phyloP scores from a whole-genome alignment of 208 protist genomes.

The Crithidia bombi region DNA sequence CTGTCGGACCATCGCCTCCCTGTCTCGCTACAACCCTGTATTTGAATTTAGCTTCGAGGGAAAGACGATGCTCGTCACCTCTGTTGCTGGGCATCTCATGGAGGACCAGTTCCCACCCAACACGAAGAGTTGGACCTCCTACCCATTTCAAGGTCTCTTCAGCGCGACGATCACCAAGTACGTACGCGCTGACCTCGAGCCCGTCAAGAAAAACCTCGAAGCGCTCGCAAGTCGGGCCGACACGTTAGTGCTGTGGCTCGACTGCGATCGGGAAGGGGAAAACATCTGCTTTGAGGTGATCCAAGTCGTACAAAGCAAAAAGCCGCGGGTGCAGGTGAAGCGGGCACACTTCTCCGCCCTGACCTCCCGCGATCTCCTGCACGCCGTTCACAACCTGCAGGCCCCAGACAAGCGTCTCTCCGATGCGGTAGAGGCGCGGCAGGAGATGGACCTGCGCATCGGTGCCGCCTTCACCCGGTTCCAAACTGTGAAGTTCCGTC shows the following conservation, averaged over 20 bases:
- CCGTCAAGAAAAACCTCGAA: constrained; percentile 84
- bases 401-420: constrained; percentile 88
- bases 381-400: constrained; percentile 83
- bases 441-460: constrained; percentile 96
- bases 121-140: constrained; percentile 87
- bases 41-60: constrained; percentile 80
- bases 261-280: constrained; percentile 97
- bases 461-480: constrained; percentile 96
- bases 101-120: constrained; percentile 86
- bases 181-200: constrained; percentile 72
- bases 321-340: constrained; percentile 57
- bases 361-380: constrained; percentile 82
- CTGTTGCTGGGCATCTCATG: constrained; percentile 97
- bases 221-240: constrained; percentile 60
- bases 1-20: constrained; percentile 43
- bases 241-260: constrained; percentile 94
- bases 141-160: constrained; percentile 92
- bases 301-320: constrained; percentile 57
- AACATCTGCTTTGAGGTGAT: constrained; percentile 98
- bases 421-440: constrained; percentile 94
- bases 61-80: constrained; percentile 95
- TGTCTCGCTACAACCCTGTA: constrained; percentile 83
- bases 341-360: constrained; percentile 93
- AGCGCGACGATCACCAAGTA: constrained; percentile 76
- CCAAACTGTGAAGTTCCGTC: constrained; percentile 84